phyloP scores from a whole-genome alignment of 305 asterid genomes.

The Caryopteris hybrid region DNA sequence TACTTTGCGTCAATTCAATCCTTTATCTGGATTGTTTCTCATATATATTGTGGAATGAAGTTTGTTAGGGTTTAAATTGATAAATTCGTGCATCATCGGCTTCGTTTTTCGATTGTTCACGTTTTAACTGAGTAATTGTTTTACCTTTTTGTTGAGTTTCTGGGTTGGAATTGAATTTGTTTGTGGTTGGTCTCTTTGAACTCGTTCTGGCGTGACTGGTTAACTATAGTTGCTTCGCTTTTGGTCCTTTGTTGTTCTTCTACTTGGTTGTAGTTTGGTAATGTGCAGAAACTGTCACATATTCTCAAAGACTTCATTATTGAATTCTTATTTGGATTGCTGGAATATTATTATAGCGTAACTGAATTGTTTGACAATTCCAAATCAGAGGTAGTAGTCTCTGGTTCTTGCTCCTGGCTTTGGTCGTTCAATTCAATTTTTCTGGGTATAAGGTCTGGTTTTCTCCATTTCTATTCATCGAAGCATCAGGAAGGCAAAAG shows the following conservation, averaged over 20 bases:
- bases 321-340: background rate
- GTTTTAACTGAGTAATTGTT: background rate
- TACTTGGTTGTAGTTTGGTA: background rate
- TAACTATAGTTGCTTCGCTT: background rate
- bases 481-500: background rate
- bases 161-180: background rate
- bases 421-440: background rate
- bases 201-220: background rate
- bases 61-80: background rate
- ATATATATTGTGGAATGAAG: background rate
- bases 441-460: background rate
- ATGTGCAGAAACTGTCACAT: background rate
- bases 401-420: background rate
- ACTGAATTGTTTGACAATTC: no score
- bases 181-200: background rate
- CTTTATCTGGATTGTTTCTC: background rate
- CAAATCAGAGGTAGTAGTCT: background rate
- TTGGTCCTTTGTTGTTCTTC: background rate
- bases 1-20: background rate
- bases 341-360: background rate
- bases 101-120: background rate
- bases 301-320: background rate
- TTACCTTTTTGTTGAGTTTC: background rate
- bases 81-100: background rate
- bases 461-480: background rate